Conservation (phyloP, 768 basidiomycete species). For the Pulveroboletus sp. region DNA sequence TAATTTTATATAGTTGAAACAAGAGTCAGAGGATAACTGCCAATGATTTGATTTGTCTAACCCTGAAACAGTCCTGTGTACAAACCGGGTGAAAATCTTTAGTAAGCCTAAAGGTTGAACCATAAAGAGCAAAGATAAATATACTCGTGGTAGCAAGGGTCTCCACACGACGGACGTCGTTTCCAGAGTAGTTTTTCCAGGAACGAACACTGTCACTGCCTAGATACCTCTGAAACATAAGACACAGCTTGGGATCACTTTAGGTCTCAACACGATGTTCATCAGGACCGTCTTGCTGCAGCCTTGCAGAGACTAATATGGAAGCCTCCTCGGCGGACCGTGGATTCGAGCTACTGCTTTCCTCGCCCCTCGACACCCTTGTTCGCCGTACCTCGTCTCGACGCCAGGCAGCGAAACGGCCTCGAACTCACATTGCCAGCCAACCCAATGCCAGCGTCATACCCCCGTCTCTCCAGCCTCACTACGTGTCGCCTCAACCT, state of each 20-base stretch:
- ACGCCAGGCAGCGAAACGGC: slow-evolving; percentile 21
- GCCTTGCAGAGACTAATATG: slow-evolving; percentile 17
- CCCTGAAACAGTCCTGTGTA: no score
- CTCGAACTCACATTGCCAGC: neutral
- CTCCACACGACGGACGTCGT: no score
- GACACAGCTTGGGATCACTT: neutral
- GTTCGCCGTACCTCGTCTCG: slow-evolving; percentile 50
- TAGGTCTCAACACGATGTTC: slow-evolving; percentile 8
- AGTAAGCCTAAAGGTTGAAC: no score
- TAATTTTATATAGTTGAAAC: no score
- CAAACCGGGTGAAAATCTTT: no score
- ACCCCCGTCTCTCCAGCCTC: slow-evolving; percentile 12
- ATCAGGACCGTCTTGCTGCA: neutral
- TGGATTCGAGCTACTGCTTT: slow-evolving; percentile 28
- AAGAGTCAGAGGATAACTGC: no score
- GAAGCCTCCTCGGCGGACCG: slow-evolving; percentile 1
- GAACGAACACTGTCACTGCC: slow-evolving; percentile 1
- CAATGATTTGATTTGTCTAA: no score
- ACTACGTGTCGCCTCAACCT: neutral
- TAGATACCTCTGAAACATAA: slow-evolving; percentile 7
- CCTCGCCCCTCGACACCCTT: slow-evolving; percentile 58
- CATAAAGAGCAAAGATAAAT: no score
- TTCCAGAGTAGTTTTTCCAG: neutral
- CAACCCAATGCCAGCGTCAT: neutral
- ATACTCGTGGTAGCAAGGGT: no score